These are phyloP conservation scores for Didymella sp. DNA, from an alignment of 2,329 filamentous ascomycete genomes.

Conservation along the genomic window DNA sequence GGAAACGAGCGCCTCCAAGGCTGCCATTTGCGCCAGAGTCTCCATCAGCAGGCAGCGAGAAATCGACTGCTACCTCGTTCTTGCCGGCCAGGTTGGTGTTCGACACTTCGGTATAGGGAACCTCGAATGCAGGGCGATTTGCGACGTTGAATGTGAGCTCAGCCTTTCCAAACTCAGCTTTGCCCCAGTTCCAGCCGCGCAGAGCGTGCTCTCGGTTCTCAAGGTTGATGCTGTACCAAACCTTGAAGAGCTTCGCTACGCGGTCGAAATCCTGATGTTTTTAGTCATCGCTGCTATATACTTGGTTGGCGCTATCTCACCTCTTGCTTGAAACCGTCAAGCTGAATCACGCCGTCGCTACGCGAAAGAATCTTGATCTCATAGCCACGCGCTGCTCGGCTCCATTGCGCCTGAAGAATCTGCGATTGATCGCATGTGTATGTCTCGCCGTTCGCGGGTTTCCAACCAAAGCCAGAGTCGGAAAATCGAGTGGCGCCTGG, in stretches of 20 bases:
- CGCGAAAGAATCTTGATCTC: conserved; percentile 91
- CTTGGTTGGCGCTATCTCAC: conserved; percentile 47
- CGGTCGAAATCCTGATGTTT: conserved; percentile 80
- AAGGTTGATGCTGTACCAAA: conserved; percentile 94
- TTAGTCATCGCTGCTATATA: conserved; percentile 11
- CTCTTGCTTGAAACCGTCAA: conserved; percentile 94
- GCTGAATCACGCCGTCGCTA: conserved; percentile 83
- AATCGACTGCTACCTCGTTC: conserved; percentile 96
- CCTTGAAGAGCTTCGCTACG: conserved; percentile 90
- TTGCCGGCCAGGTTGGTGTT: conserved; percentile 98
- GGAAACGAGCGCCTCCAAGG: conserved; percentile 73
- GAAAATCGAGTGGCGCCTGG: conserved; percentile 93
- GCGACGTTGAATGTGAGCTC: conserved; percentile 97
- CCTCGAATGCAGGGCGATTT: conserved; percentile 94
- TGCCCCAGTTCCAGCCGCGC: conserved; percentile 99
- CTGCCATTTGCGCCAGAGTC: conserved; percentile 77
- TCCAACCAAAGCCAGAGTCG: conserved; percentile 95
- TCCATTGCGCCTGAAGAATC: conserved; percentile 91
- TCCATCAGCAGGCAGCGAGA: conserved; percentile 76
- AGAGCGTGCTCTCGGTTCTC: conserved; percentile 94
- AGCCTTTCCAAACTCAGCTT: conserved; percentile 93
- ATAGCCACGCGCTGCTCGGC: conserved; percentile 86
- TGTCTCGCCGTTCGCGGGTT: conserved; percentile 84
- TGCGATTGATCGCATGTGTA: conserved; percentile 91
- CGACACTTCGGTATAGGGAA: conserved; percentile 95